These are phyloP conservation scores for Torulaspora quercuum DNA, from an alignment of 805 yeast species.

Conservation along the genomic window DNA sequence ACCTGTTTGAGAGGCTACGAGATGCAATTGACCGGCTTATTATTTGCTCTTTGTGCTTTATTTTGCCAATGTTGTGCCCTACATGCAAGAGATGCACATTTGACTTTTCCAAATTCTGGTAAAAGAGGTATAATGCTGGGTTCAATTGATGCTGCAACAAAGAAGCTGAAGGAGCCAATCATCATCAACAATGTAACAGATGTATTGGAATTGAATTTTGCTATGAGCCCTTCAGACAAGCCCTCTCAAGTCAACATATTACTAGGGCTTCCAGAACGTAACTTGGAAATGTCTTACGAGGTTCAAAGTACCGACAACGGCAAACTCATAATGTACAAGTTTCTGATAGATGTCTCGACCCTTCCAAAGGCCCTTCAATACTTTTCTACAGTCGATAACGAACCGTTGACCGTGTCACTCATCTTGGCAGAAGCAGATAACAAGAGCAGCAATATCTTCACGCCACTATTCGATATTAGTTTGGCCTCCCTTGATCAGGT, in stretches of 20 bases:
- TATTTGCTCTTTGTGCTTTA: slow-evolving; percentile 10
- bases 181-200: slow-evolving; percentile 17
- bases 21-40: slow-evolving; percentile 15
- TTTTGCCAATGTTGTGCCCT: slow-evolving; percentile 14
- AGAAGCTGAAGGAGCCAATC: slow-evolving; percentile 14
- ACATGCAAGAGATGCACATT: slow-evolving; percentile 16
- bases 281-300: slow-evolving; percentile 24
- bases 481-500: slow-evolving; percentile 10
- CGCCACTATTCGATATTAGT: slow-evolving; percentile 22
- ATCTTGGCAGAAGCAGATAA: slow-evolving; percentile 20
- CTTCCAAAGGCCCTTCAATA: slow-evolving; percentile 26
- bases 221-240: slow-evolving; percentile 14
- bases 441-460: slow-evolving; percentile 17
- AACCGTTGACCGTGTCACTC: slow-evolving; percentile 22
- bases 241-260: slow-evolving; percentile 29
- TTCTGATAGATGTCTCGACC: slow-evolving; percentile 15
- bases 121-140: slow-evolving; percentile 18
- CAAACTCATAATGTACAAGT: slow-evolving; percentile 17
- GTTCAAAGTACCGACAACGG: slow-evolving; percentile 23
- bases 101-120: slow-evolving; percentile 16
- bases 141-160: slow-evolving; percentile 10
- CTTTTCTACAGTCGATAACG: slow-evolving; percentile 18
- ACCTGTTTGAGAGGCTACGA: no score
- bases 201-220: slow-evolving; percentile 21
- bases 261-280: slow-evolving; percentile 27